Conservation (phyloP, 306 rosid genomes). For the Heteromeles arbutifolia region DNA sequence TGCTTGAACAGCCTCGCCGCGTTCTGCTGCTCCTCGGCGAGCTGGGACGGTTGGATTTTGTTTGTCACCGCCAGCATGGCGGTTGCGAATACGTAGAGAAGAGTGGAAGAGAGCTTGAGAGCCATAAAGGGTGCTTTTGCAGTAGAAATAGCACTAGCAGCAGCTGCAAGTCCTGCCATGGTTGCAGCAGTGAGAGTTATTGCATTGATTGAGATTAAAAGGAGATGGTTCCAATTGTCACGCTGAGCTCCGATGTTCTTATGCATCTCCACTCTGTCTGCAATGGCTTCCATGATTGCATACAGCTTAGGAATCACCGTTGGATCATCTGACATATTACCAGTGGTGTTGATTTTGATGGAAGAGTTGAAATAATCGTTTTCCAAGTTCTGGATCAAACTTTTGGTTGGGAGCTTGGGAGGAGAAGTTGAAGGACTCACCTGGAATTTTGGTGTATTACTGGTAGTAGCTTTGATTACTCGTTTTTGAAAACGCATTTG, state of each 20-base stretch:
- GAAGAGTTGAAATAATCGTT: neutral
- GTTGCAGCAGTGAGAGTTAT: conserved; percentile 69
- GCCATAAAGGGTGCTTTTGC: conserved; percentile 34
- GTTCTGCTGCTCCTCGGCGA: conserved; percentile 66
- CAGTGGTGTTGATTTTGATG: neutral
- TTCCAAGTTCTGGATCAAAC: conserved; percentile 32
- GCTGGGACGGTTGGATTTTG: conserved; percentile 83
- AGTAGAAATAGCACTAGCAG: neutral
- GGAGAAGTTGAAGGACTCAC: conserved; percentile 15
- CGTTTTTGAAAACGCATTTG: conserved; percentile 6
- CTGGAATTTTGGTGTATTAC: conserved; percentile 20
- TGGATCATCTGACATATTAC: neutral
- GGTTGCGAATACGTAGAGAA: conserved; percentile 58
- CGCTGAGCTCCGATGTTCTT: conserved; percentile 63
- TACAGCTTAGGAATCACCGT: conserved; percentile 34
- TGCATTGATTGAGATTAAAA: conserved; percentile 45
- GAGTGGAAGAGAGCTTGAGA: conserved; percentile 53
- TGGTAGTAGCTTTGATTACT: conserved; percentile 26
- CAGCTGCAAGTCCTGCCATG: conserved; percentile 51
- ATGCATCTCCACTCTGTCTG: conserved; percentile 80
- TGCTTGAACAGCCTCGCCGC: conserved; percentile 69
- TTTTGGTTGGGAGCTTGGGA: conserved; percentile 25
- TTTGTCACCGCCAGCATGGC: conserved; percentile 53
- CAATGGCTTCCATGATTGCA: conserved; percentile 45
- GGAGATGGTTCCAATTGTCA: conserved; percentile 71